A percentile compares a stretch with the other conserved stretches of the same genome.
phyloP scores from a whole-genome alignment of 139 green algal genomes.

The Trebouxia sp. region DNA sequence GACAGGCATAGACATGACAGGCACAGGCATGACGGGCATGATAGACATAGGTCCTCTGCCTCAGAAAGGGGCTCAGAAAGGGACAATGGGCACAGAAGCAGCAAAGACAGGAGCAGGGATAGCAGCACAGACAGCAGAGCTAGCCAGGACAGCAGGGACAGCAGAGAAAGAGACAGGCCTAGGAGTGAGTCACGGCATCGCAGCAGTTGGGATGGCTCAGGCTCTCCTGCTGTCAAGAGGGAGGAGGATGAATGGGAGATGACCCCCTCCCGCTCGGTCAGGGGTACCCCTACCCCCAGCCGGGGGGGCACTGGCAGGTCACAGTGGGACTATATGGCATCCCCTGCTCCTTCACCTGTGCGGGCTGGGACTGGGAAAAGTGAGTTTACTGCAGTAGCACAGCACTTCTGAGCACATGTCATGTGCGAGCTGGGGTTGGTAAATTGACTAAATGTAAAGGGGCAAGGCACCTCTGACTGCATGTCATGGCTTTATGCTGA shows the following conservation, averaged over 20 bases:
- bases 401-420: background rate
- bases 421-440: background rate
- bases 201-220: conserved; percentile 46
- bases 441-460: background rate
- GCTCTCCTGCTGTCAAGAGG: background rate
- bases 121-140: conserved; percentile 8
- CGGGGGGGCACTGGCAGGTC: conserved; percentile 27
- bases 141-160: background rate
- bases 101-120: background rate
- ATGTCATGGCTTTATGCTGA: background rate
- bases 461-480: too few relatives aligned
- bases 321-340: conserved; percentile 33
- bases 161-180: conserved; percentile 5
- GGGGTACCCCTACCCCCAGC: background rate
- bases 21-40: conserved; percentile 16
- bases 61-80: conserved; percentile 22
- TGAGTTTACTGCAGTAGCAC: background rate
- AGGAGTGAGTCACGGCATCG: conserved; percentile 19
- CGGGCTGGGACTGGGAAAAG: conserved; percentile 30
- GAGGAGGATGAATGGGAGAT: conserved; percentile 64
- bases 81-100: background rate
- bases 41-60: background rate
- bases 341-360: conserved; percentile 31
- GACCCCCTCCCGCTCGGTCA: conserved; percentile 45
- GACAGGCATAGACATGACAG: conserved; percentile 33